Percentiles rank a stretch among this genome's conserved stretches.
Evolutionary conservation across 2,329 filamentous ascomycete species (phyloP).

Genomic region (Fusarium palustre): DNA sequence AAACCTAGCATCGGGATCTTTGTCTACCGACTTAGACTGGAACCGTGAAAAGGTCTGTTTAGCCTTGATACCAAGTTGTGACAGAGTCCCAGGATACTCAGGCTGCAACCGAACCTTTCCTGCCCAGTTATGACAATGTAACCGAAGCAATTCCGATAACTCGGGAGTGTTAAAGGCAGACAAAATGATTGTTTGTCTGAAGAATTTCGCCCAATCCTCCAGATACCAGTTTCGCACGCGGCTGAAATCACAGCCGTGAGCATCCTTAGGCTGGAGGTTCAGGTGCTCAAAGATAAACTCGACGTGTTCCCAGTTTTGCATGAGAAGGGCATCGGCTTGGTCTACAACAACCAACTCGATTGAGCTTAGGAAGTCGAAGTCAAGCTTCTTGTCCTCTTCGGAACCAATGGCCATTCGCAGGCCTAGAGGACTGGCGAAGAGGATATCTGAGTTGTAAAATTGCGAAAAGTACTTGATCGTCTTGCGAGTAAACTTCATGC

Average conservation of each 20-base stretch:
- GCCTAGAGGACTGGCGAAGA: slow-evolving; percentile 89
- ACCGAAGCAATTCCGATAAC: slow-evolving; percentile 81
- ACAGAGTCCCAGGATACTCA: slow-evolving; percentile 77
- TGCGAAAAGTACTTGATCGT: slow-evolving; percentile 94
- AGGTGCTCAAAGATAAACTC: slow-evolving; percentile 92
- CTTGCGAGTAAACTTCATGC: slow-evolving; percentile 97
- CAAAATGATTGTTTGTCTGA: slow-evolving; percentile 87
- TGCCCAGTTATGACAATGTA: slow-evolving; percentile 81
- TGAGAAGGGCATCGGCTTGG: slow-evolving; percentile 90
- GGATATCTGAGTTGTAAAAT: slow-evolving; percentile 97
- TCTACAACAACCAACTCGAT: slow-evolving; percentile 92
- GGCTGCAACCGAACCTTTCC: slow-evolving; percentile 81
- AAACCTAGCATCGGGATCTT: slow-evolving; percentile 89
- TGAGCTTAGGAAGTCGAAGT: slow-evolving; percentile 92
- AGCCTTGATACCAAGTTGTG: slow-evolving; percentile 76
- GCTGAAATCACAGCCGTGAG: slow-evolving; percentile 93
- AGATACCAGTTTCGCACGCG: slow-evolving; percentile 92
- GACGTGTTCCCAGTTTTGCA: slow-evolving; percentile 99
- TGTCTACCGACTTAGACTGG: slow-evolving; percentile 74
- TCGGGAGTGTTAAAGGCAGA: slow-evolving; percentile 90
- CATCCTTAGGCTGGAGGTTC: slow-evolving; percentile 88
- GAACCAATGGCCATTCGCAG: slow-evolving; percentile 91
- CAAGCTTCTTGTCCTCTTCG: slow-evolving; percentile 72
- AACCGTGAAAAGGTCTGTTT: slow-evolving; percentile 94
- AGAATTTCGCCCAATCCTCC: slow-evolving; percentile 82